phyloP scores from a whole-genome alignment of 345 rosid genomes.

The Arabis alpina region DNA sequence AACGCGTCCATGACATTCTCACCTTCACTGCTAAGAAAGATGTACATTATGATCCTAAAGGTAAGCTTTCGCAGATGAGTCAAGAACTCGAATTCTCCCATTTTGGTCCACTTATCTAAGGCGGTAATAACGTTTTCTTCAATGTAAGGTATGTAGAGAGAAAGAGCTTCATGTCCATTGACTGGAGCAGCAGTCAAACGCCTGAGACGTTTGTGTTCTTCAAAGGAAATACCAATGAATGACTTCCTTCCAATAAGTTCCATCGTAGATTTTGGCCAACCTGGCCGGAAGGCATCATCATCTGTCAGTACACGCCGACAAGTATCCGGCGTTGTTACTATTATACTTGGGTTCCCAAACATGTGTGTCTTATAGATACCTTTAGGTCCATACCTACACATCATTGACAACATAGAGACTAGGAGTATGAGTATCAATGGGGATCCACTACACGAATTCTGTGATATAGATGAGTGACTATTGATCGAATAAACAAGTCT shows the following conservation, averaged over 20 bases:
- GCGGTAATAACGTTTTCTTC: conserved; percentile 56
- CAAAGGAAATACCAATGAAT: conserved; percentile 53
- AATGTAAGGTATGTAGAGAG: conserved; percentile 49
- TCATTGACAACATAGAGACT: conserved; percentile 6
- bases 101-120: conserved; percentile 63
- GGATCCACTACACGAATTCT: not conserved
- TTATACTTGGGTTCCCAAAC: conserved; percentile 85
- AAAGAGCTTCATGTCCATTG: conserved; percentile 60
- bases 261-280: conserved; percentile 76
- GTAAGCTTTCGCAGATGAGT: conserved; percentile 80
- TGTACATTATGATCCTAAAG: conserved; percentile 76
- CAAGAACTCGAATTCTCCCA: conserved; percentile 69
- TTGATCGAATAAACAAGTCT: not conserved
- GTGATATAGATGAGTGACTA: not conserved
- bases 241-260: conserved; percentile 84
- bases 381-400: conserved; percentile 60
- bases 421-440: not conserved
- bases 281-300: conserved; percentile 75
- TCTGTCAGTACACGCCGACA: conserved; percentile 63
- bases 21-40: conserved; percentile 75
- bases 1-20: conserved; percentile 59
- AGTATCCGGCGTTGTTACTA: conserved; percentile 77
- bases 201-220: conserved; percentile 62
- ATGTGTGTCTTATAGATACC: conserved; percentile 83
- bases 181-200: conserved; percentile 57